phyloP scores from a whole-genome alignment of 2,329 filamentous ascomycete species.

The Colletotrichum sojae region DNA sequence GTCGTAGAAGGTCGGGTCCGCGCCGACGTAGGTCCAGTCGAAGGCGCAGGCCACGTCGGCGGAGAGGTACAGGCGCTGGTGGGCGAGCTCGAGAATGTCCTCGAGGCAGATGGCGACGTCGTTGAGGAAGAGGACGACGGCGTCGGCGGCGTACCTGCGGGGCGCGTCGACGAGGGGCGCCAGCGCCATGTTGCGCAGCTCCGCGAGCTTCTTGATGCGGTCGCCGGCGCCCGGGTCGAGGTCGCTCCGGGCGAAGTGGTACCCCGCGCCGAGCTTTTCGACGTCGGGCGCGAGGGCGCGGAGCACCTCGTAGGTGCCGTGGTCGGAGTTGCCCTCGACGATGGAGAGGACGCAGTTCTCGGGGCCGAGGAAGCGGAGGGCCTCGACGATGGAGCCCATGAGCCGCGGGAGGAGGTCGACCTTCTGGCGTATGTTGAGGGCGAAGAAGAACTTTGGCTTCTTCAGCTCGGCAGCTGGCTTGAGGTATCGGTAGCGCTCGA shows the following conservation, averaged over 20 bases:
- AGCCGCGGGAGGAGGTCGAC: constrained; percentile 63
- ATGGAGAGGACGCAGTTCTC: constrained; percentile 67
- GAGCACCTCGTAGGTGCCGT: constrained; percentile 68
- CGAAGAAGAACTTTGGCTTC: constrained; percentile 62
- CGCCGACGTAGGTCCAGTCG: constrained; percentile 67
- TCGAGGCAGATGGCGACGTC: constrained; percentile 67
- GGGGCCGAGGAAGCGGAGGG: constrained; percentile 64
- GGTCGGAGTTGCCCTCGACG: constrained; percentile 68
- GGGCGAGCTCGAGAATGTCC: constrained; percentile 64
- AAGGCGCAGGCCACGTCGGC: constrained; percentile 73
- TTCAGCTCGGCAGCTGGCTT: background rate
- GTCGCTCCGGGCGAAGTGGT: constrained; percentile 58
- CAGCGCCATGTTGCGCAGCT: constrained; percentile 67
- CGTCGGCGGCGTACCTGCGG: constrained; percentile 41
- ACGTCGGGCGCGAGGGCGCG: constrained; percentile 56
- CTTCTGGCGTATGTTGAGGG: constrained; percentile 65
- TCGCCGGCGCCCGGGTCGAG: constrained; percentile 59
- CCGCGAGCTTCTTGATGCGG: constrained; percentile 63
- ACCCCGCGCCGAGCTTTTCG: constrained; percentile 54
- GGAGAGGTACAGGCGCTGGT: constrained; percentile 59
- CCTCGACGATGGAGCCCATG: constrained; percentile 65
- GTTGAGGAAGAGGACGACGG: constrained; percentile 68
- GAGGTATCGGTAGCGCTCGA: constrained; percentile 43
- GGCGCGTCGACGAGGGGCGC: constrained; percentile 57
- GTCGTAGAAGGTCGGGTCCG: constrained; percentile 67